Evolutionary conservation across 305 asterid species (phyloP).

Genomic region (Plantago coronopus): DNA sequence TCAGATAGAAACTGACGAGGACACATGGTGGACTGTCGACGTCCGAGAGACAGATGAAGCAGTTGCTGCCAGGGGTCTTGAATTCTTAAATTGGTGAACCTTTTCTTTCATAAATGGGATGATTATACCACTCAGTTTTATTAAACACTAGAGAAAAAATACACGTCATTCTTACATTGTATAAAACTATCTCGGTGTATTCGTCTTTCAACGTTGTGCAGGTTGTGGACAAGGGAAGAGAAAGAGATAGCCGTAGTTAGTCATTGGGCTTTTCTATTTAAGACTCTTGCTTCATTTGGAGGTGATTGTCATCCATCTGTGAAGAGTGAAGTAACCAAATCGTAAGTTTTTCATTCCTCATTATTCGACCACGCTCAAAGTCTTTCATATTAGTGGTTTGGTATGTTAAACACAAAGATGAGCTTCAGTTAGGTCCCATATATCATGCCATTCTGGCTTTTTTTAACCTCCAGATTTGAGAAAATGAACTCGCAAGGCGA

Average conservation of each 20-base stretch:
- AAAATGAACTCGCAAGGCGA: neutral
- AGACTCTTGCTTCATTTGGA: constrained; percentile 41
- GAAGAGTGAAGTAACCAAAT: constrained; percentile 41
- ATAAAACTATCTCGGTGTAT: neutral
- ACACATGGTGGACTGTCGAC: constrained; percentile 42
- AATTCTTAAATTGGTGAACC: constrained; percentile 47
- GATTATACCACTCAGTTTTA: neutral
- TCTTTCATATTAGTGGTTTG: no score
- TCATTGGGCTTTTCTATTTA: constrained; percentile 52
- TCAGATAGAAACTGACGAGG: constrained; percentile 53
- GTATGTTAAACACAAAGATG: neutral
- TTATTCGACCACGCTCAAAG: no score
- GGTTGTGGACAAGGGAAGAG: constrained; percentile 61
- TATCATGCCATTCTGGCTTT: neutral
- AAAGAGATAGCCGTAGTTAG: constrained; percentile 63
- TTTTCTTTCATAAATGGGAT: neutral
- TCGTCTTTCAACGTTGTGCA: constrained; percentile 12
- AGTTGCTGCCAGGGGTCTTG: constrained; percentile 47
- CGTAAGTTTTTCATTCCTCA: constrained; percentile 31
- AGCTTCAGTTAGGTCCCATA: neutral
- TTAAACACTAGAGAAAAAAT: neutral
- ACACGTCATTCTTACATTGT: neutral
- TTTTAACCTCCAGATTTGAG: neutral
- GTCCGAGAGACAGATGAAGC: constrained; percentile 46
- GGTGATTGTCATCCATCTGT: constrained; percentile 46